Percentiles rank a stretch among this genome's conserved stretches.
Conservation (phyloP, 148 eudicot species). For the Pouteria glomerata region DNA sequence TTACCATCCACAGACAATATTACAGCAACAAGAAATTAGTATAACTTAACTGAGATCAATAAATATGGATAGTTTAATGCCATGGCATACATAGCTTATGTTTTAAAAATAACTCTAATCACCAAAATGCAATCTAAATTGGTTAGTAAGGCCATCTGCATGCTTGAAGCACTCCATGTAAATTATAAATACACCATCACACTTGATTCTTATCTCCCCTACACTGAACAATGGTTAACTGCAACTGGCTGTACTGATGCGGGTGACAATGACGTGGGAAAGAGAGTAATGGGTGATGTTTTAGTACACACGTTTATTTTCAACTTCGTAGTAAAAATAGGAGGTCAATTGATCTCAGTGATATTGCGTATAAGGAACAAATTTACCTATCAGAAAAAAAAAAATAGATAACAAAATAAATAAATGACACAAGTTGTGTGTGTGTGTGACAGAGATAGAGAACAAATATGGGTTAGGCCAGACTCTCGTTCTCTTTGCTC, state of each 20-base stretch:
- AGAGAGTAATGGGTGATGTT: not conserved
- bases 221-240: not conserved
- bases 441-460: no score
- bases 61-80: not conserved
- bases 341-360: not conserved
- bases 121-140: not conserved
- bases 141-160: not conserved
- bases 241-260: not conserved
- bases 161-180: not conserved
- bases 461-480: not conserved
- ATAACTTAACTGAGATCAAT: not conserved
- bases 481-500: not conserved
- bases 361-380: not conserved
- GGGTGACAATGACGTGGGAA: not conserved
- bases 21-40: not conserved
- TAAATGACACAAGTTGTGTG: no score
- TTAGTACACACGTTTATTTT: not conserved
- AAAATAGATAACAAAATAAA: no score
- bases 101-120: not conserved
- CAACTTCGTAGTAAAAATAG: not conserved
- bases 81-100: not conserved
- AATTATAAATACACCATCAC: not conserved
- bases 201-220: not conserved
- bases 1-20: not conserved
- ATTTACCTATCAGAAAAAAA: no score